Base-by-base conservation (phyloP, 352 stramenopile genomes). In the Globisporangium uncinulatum region DNA sequence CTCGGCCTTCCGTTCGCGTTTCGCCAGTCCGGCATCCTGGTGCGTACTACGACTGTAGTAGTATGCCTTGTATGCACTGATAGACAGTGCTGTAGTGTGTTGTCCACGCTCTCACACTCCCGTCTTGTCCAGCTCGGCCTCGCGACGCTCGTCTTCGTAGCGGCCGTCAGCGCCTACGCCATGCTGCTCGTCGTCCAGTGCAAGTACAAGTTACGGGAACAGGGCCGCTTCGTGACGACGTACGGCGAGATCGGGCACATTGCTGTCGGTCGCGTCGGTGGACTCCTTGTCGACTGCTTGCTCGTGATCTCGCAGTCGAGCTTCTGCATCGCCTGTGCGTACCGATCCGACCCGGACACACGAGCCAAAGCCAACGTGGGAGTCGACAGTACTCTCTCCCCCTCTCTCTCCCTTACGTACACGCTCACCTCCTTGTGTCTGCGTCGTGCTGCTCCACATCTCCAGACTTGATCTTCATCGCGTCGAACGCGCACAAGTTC, bases 1-100 rank as follows among this genome's bases (percentile, higher is more conserved):
- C 69, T 98, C 20, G 92, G 89, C 0, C 64, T 97, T 8, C 92
- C 92, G 9, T 95, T 89, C 67, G 92, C 90, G 19, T 97, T 98
- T 68, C 83, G 79, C 32, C 76, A 89, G 55, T 86, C 74, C 34
- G 92, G 92, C 24, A 95, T 95, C 52, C 49, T 97, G 43, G 80
- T 91, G 20, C 63, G 81, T 43, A 13, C 14, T 9, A 32, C 14
- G 7, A 17, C 9, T 0, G 32, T 43, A 11, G n/a, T n/a, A n/a
- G n/a, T n/a, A n/a, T n/a, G n/a, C n/a, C 31, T 51, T 19, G 54
- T 34, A 6, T 41, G 19, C 44, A 11, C 31, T 32, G 32, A 37
- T 37, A 9, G 32, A n/a, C n/a, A n/a, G n/a, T n/a, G n/a, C n/a
- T n/a, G n/a, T n/a, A n/a, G n/a, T n/a, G n/a, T 42, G 8, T 42